These are phyloP conservation scores for Mollisiaceae sp. DNA, from an alignment of 2,329 filamentous ascomycete genomes.

Conservation along the genomic window DNA sequence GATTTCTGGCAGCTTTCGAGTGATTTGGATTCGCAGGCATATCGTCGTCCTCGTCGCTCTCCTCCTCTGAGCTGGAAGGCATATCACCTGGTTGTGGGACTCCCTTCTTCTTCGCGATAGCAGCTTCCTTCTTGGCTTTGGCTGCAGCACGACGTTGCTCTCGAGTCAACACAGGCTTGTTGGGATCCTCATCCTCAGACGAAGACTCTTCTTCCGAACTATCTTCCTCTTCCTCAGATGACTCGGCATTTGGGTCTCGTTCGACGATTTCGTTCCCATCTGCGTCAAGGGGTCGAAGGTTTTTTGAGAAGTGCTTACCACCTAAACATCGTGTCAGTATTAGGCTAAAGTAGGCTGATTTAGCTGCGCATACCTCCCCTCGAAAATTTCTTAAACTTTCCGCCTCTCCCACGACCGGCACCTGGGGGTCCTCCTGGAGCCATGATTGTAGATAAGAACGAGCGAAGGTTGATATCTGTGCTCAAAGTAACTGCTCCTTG, in stretches of 20 bases:
- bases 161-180: conserved; percentile 68
- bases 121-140: conserved; percentile 90
- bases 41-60: conserved; percentile 59
- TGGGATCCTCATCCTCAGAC: conserved; percentile 53
- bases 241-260: conserved; percentile 62
- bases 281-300: conserved; percentile 85
- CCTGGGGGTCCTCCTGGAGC: conserved; percentile 54
- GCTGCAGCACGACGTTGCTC: conserved; percentile 87
- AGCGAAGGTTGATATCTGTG: background rate
- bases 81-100: conserved; percentile 84
- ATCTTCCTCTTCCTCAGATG: conserved; percentile 57
- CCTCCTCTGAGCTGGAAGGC: conserved; percentile 70
- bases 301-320: conserved; percentile 93
- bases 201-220: conserved; percentile 55
- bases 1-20: conserved; percentile 72
- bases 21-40: conserved; percentile 94
- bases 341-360: background rate
- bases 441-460: conserved; percentile 43
- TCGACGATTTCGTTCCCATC: conserved; percentile 89
- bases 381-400: conserved; percentile 93
- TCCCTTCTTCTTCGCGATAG: conserved; percentile 76
- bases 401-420: conserved; percentile 70
- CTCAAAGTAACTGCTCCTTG: conserved; percentile 2
- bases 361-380: conserved; percentile 72
- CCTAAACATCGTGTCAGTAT: conserved; percentile 56